Evolutionary conservation across 306 rosid genomes (phyloP).

Genomic region (Fagus crenata): DNA sequence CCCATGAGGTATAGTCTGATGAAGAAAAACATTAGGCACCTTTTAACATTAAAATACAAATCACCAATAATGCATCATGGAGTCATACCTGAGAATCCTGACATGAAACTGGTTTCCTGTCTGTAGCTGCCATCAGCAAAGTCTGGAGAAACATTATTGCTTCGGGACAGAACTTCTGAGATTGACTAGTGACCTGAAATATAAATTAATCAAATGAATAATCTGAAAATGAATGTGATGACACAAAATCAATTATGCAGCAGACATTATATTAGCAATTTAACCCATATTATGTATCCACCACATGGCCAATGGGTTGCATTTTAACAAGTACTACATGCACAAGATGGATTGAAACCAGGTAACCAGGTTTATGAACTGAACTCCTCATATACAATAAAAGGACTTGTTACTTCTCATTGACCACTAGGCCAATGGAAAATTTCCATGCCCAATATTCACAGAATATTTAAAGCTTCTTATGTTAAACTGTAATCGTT

Average conservation of each 20-base stretch:
- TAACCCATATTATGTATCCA: slow-evolving; percentile 1
- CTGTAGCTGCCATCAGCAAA: slow-evolving; percentile 55
- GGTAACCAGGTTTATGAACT: neutral
- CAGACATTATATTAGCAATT: slow-evolving; percentile 2
- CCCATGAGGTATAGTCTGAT: slow-evolving; percentile 8
- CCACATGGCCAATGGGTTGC: neutral
- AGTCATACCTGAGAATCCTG: slow-evolving; percentile 65
- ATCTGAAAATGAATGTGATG: slow-evolving; percentile 19
- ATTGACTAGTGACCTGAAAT: slow-evolving; percentile 67
- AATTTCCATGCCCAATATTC: neutral
- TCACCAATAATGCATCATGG: slow-evolving; percentile 10
- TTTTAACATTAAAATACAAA: slow-evolving; percentile 10
- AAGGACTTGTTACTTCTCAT: neutral
- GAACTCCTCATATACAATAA: neutral
- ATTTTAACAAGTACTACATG: neutral
- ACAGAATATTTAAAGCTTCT: neutral
- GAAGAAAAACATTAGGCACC: neutral
- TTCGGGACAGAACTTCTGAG: slow-evolving; percentile 84
- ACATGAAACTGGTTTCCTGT: slow-evolving; percentile 35
- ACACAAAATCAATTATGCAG: slow-evolving; percentile 11
- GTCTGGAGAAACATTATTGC: slow-evolving; percentile 64
- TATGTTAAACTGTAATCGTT: neutral
- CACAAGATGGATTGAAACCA: neutral
- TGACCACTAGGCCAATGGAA: neutral
- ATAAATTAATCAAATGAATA: slow-evolving; percentile 28